Evolutionary conservation across 1,139 yeast genomes (phyloP).

Genomic region (Arxiozyma slooffiae): DNA sequence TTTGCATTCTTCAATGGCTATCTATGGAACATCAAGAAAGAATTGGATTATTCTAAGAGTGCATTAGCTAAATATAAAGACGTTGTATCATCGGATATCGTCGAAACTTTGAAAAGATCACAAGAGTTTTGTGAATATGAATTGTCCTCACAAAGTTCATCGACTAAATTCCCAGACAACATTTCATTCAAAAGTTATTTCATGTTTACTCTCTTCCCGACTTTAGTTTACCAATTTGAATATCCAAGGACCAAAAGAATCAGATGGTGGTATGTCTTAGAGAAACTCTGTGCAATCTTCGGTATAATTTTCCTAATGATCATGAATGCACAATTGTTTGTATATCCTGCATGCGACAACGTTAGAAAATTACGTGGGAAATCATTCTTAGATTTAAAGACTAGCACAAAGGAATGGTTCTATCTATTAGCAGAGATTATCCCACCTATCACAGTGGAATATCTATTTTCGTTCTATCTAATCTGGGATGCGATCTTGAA

Average conservation of each 20-base stretch:
- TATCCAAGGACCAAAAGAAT: slow-evolving; percentile 63
- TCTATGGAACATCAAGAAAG: slow-evolving; percentile 56
- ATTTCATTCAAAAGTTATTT: slow-evolving; percentile 54
- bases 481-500: slow-evolving; percentile 91
- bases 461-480: slow-evolving; percentile 64
- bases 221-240: slow-evolving; percentile 62
- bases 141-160: slow-evolving; percentile 38
- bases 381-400: slow-evolving; percentile 31
- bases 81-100: slow-evolving; percentile 18
- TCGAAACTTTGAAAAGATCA: slow-evolving; percentile 36
- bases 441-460: slow-evolving; percentile 64
- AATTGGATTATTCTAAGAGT: slow-evolving; percentile 40
- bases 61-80: slow-evolving; percentile 22
- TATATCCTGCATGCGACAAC: slow-evolving; percentile 59
- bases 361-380: slow-evolving; percentile 35
- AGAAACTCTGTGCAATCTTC: slow-evolving; percentile 62
- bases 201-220: slow-evolving; percentile 71
- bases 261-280: slow-evolving; percentile 53
- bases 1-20: slow-evolving; percentile 84
- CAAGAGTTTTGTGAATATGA: slow-evolving; percentile 56
- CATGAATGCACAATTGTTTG: slow-evolving; percentile 57
- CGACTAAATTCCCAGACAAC: slow-evolving; percentile 51
- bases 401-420: slow-evolving; percentile 49
- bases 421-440: slow-evolving; percentile 58
- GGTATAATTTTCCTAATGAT: slow-evolving; percentile 76